Evolutionary conservation across 2,329 filamentous ascomycete species (phyloP), one percentile per base, ranked within the genome.

Genomic region (Raffaelea deltoideospora): DNA sequence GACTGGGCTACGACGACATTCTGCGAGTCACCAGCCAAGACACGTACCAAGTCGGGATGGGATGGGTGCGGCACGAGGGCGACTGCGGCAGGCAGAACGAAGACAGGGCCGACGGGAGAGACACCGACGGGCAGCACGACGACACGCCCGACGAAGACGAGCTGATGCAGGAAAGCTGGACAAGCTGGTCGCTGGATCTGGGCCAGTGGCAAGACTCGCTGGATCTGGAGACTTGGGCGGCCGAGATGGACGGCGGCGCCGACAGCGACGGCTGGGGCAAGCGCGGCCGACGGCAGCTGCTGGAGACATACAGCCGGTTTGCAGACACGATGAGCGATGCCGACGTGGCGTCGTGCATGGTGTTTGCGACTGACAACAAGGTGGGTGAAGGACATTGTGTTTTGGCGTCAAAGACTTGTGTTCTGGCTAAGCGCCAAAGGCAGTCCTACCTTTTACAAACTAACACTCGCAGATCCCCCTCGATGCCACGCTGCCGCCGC

Each of bases 51-150:
- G 61, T 29, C 64, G 18, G 38, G 11, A 69, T 80, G 41, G 67
- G 76, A 36, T 77, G 85, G 47, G 55, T 76, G 3, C 56, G 80
- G 43, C 63, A 66, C 29, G 74, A 85, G 53, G 61, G 75, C 26
- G 69, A 72, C 41, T 87, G 82, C 76, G 58, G 61, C n/a, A 52
- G 85, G 20, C 73, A 76, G 47, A 51, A 76, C n/a, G 66, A 67
- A 11, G 65, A 77, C 39, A 76, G 72, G 59, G 60, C 62, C 46
- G 54, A 56, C 33, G 57, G 52, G 20, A 41, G 56, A 20, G 53
- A 60, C 31, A 43, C 67, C 6, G 11, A 8, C 23, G 4, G 33
- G 20, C 10, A n/a, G 37, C 64, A 19, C 38, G n/a, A n/a, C n/a
- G n/a, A n/a, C n/a, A n/a, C n/a, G n/a, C n/a, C n/a, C n/a, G n/a